Conservation (phyloP, 352 stramenopile species). For the Phytophthora cryptogea region DNA sequence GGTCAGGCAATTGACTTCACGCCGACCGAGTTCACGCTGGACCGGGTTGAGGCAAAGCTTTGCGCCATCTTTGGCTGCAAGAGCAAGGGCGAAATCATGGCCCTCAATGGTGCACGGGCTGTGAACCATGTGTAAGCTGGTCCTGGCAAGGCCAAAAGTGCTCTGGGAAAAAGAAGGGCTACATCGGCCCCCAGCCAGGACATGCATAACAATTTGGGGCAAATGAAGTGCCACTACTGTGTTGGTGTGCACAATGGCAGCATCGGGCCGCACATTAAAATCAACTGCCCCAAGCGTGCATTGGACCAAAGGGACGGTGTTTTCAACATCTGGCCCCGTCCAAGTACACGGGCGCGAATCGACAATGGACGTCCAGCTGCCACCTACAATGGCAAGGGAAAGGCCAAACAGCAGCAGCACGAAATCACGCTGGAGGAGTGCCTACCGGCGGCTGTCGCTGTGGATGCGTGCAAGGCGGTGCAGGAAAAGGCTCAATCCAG, state of each 20-base stretch:
- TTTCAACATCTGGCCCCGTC: no score
- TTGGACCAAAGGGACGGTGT: no score
- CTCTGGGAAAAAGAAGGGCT: neutral
- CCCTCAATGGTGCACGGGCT: neutral
- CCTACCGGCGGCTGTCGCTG: neutral
- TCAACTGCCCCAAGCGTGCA: no score
- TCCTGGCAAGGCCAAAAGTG: neutral
- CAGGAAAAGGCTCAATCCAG: no score
- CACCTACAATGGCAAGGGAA: neutral
- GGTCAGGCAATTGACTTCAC: neutral
- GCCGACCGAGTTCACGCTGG: neutral
- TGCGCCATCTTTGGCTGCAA: constrained; percentile 11
- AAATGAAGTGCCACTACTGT: neutral
- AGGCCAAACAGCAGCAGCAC: neutral
- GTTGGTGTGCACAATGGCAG: neutral
- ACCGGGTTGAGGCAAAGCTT: neutral
- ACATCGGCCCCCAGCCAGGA: neutral
- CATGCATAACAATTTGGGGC: constrained; percentile 1
- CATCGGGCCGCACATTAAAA: no score
- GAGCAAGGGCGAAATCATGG: constrained; percentile 10
- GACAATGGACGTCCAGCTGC: no score
- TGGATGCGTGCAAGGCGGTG: neutral
- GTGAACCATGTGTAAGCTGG: constrained; percentile 8
- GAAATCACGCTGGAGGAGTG: neutral
- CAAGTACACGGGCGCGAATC: no score